A percentile compares a stretch with the other conserved stretches of the same genome.
Conservation (phyloP, 768 basidiomycete species). For the Lactifluus piperatus region DNA sequence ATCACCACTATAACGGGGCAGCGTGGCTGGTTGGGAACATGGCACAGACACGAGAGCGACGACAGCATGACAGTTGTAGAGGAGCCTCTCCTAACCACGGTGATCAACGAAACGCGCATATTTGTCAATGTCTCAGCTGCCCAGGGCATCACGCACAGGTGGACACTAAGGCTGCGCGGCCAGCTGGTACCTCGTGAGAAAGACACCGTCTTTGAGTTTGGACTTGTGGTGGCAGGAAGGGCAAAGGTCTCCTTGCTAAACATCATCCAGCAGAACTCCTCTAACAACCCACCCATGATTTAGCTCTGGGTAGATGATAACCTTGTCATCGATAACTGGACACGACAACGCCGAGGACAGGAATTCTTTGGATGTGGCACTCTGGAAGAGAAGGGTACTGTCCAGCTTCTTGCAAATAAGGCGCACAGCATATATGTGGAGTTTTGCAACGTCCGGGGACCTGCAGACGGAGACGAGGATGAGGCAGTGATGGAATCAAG, state of each 20-base stretch:
- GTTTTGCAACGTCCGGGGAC: slow-evolving; percentile 65
- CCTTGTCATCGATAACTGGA: slow-evolving; percentile 78
- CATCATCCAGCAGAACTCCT: background rate
- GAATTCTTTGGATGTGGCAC: slow-evolving; percentile 61
- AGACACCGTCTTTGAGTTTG: slow-evolving; percentile 62
- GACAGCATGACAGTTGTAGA: slow-evolving; percentile 5
- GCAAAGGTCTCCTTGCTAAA: slow-evolving; percentile 42
- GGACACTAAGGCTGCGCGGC: slow-evolving; percentile 55
- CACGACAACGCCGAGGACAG: slow-evolving; percentile 58
- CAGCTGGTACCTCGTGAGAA: slow-evolving; percentile 45
- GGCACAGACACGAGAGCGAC: slow-evolving; percentile 3
- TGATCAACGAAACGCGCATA: slow-evolving; percentile 56
- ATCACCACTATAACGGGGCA: slow-evolving; percentile 39
- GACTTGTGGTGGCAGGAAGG: slow-evolving; percentile 55
- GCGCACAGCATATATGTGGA: slow-evolving; percentile 55
- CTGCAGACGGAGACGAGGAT: slow-evolving; percentile 62
- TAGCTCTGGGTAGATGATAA: slow-evolving; percentile 62
- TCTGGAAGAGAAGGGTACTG: slow-evolving; percentile 52
- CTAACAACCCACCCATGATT: background rate
- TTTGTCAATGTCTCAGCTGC: slow-evolving; percentile 53
- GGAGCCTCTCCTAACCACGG: slow-evolving; percentile 28
- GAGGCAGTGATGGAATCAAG: slow-evolving; percentile 56
- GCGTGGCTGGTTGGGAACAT: slow-evolving; percentile 44
- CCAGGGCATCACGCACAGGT: slow-evolving; percentile 47
- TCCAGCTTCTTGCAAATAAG: slow-evolving; percentile 44